Base-by-base conservation (phyloP, 805 yeast genomes). In the Metschnikowia gelsemii region DNA sequence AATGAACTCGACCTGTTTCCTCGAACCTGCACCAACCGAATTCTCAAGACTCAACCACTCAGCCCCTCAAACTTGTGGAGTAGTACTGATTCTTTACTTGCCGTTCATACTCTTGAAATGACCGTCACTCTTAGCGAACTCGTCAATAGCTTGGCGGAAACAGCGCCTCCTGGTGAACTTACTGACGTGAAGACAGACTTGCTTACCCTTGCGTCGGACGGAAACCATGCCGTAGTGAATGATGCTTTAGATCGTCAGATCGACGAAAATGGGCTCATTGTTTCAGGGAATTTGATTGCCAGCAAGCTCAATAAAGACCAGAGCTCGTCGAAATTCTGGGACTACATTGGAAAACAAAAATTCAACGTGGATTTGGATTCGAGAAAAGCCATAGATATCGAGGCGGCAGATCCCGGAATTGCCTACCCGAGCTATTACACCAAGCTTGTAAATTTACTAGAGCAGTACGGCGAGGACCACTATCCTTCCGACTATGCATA, bases 291-390 rank as follows among this genome's bases (percentile, higher is more conserved):
- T 3, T 61, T 58, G 45, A 58, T 70, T 35, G 72, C 70, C 18
- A 56, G 63, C 32, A 55, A 57, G 31, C 53, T 50, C 43, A 69
- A 63, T 46, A 68, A 66, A 44, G 63, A 59, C 37, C 31, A 48
- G 4, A 35, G 36, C 14, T 57, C 68, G 4, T 58, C 79, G 12
- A 81, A 79, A 54, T 73, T 64, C 49, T 54, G 72, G 49, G 95
- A 86, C 55, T 75, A 72, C 22, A 62, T 62, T 1, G 63, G 61
- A 21, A 70, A 73, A 19, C 58, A 73, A 38, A 59, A 68, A 29
- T 82, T 84, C 58, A 77, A 78, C 42, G 78, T 84, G 34, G 86
- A 85, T 57, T 76, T 81, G 47, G 57, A 70, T 8, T 59, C 65
- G 5, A 66, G 66, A 41, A 63, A 56, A 38, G 80, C 76, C 12